Evolutionary conservation across 805 yeast genomes (phyloP).

Genomic region (Zygotorulaspora sp.): DNA sequence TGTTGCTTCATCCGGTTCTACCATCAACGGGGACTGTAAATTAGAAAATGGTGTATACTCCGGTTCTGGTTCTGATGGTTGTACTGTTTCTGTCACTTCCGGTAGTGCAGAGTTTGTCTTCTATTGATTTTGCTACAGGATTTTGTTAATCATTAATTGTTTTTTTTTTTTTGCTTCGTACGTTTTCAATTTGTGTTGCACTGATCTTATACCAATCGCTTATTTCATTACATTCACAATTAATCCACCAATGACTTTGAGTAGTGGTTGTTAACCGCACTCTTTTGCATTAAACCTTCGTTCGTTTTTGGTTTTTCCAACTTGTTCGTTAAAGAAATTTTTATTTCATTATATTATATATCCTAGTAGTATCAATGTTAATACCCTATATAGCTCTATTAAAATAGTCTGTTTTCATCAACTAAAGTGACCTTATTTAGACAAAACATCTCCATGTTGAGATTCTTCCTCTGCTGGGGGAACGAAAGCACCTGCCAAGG

Average conservation of each 20-base stretch:
- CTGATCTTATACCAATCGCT: no score
- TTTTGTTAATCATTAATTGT: background rate
- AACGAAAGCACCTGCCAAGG: slow-evolving; percentile 75
- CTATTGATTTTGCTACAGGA: slow-evolving; percentile 35
- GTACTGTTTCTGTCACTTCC: slow-evolving; percentile 83
- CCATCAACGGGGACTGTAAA: slow-evolving; percentile 68
- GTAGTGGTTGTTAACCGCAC: slow-evolving; percentile 3
- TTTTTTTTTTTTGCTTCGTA: background rate
- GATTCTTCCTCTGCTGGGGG: slow-evolving; percentile 62
- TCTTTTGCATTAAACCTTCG: no score
- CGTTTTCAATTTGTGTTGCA: no score
- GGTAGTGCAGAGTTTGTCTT: slow-evolving; percentile 85
- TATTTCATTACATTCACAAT: background rate
- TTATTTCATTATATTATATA: no score
- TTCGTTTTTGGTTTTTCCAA: slow-evolving; percentile 6
- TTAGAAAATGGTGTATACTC: slow-evolving; percentile 67
- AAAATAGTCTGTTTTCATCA: slow-evolving; percentile 5
- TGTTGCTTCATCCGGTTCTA: slow-evolving; percentile 61
- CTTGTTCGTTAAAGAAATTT: no score
- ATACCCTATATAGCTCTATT: slow-evolving; percentile 7
- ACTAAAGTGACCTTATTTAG: background rate
- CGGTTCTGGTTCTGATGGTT: slow-evolving; percentile 67
- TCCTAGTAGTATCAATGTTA: slow-evolving; percentile 1
- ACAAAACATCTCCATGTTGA: slow-evolving; percentile 25
- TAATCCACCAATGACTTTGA: no score